phyloP scores from a whole-genome alignment of 1,139 yeast genomes.

The Geotrichum carabidarum region DNA sequence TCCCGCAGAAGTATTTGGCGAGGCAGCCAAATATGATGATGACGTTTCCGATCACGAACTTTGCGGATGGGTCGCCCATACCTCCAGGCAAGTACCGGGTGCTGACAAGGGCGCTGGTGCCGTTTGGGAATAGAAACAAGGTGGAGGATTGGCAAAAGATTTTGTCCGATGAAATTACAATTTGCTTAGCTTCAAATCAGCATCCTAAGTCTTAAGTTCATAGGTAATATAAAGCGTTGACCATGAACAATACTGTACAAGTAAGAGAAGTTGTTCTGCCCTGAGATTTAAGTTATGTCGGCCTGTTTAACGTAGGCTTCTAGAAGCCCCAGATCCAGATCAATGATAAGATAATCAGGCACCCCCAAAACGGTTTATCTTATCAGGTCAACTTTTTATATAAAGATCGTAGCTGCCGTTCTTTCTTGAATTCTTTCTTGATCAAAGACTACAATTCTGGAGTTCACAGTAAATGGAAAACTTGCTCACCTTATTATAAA shows the following conservation, averaged over 20 bases:
- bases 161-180: slow-evolving; percentile 10
- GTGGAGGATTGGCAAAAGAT: slow-evolving; percentile 9
- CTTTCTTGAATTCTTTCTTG: neutral
- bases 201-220: neutral
- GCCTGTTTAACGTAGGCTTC: too few species aligned
- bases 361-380: too few species aligned
- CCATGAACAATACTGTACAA: slow-evolving; percentile 15
- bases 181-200: neutral
- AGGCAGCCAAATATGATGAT: neutral
- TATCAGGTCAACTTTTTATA: too few species aligned
- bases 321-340: too few species aligned
- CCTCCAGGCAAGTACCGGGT: slow-evolving; percentile 15
- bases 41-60: slow-evolving; percentile 3
- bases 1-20: slow-evolving; percentile 1
- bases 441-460: neutral
- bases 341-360: too few species aligned
- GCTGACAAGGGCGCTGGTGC: slow-evolving; percentile 14
- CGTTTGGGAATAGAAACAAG: slow-evolving; percentile 11
- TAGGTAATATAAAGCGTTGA: slow-evolving; percentile 1
- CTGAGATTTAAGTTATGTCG: neutral
- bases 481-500: too few species aligned
- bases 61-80: slow-evolving; percentile 4
- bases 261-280: slow-evolving; percentile 20
- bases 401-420: too few species aligned
- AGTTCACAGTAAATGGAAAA: neutral